A percentile compares a stretch with the other conserved stretches of the same genome.
Evolutionary conservation across 176 grass and related monocot genomes (phyloP).

Genomic region (Guadua angustifolia): DNA sequence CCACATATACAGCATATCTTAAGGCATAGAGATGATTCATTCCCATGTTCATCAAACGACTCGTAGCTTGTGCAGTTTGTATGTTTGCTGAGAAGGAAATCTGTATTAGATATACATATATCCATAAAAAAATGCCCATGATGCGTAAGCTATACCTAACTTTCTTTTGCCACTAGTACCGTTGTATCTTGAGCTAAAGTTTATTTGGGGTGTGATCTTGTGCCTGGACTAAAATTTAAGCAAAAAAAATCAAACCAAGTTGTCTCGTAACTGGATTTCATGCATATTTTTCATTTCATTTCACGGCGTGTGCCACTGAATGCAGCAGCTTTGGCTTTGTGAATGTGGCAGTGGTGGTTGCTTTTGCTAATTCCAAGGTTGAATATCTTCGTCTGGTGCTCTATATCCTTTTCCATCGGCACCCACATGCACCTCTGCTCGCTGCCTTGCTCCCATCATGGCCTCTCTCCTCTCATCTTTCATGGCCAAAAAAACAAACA

Average conservation of each 20-base stretch:
- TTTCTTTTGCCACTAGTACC: too few species aligned
- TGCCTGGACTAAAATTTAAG: neutral
- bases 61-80: neutral
- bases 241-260: too few species aligned
- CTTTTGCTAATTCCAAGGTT: conserved; percentile 55
- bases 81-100: neutral
- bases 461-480: neutral
- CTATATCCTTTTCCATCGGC: conserved; percentile 1
- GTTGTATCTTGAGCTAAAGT: too few species aligned
- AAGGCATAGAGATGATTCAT: neutral
- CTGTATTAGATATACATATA: too few species aligned
- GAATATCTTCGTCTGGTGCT: conserved; percentile 33
- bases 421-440: conserved; percentile 9
- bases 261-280: neutral
- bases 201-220: neutral
- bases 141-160: too few species aligned
- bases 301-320: neutral
- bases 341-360: neutral
- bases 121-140: too few species aligned
- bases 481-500: neutral
- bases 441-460: neutral
- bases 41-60: neutral
- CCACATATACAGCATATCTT: neutral
- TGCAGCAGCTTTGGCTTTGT: conserved; percentile 36
- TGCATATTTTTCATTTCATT: neutral